phyloP scores from a whole-genome alignment of 768 basidiomycete species.

The Polyporus arcularius region DNA sequence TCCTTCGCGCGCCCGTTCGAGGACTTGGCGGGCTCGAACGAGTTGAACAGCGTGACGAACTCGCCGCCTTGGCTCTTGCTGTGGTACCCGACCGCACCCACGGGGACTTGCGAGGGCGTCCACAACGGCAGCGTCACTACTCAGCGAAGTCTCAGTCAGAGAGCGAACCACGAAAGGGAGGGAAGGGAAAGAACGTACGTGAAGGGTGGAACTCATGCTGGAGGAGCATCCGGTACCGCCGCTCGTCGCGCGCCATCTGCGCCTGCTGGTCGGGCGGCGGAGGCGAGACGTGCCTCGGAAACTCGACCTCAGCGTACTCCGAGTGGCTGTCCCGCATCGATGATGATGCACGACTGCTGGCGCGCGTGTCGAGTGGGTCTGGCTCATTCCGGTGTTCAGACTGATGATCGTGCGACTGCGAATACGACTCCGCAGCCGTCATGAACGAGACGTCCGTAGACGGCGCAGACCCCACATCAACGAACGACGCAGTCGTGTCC shows the following conservation, averaged over 20 bases:
- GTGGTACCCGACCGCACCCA: slow-evolving; percentile 80
- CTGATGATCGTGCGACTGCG: slow-evolving; percentile 5
- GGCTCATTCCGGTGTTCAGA: neutral
- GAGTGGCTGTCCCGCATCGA: slow-evolving; percentile 10
- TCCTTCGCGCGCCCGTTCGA: slow-evolving; percentile 42
- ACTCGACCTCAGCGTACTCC: slow-evolving; percentile 1
- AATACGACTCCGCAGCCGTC: slow-evolving; percentile 17
- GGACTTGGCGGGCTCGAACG: slow-evolving; percentile 53
- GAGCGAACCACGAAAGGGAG: neutral
- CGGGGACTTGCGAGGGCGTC: slow-evolving; percentile 59
- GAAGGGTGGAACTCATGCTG: slow-evolving; percentile 71
- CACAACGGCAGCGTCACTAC: slow-evolving; percentile 57
- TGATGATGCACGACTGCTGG: slow-evolving; percentile 16
- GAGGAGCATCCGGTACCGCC: slow-evolving; percentile 65
- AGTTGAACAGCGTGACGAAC: slow-evolving; percentile 75
- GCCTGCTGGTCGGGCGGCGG: slow-evolving; percentile 19
- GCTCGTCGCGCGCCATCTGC: slow-evolving; percentile 52
- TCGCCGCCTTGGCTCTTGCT: slow-evolving; percentile 59
- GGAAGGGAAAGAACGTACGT: slow-evolving; percentile 40
- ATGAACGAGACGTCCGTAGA: slow-evolving; percentile 22
- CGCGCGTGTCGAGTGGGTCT: slow-evolving; percentile 4
- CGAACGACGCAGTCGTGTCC: slow-evolving; percentile 18
- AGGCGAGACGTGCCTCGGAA: slow-evolving; percentile 22
- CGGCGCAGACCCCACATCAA: slow-evolving; percentile 17
- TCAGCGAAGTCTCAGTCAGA: neutral